These are phyloP conservation scores for Quercus suber DNA, from an alignment of 306 rosid genomes.

Conservation along the genomic window DNA sequence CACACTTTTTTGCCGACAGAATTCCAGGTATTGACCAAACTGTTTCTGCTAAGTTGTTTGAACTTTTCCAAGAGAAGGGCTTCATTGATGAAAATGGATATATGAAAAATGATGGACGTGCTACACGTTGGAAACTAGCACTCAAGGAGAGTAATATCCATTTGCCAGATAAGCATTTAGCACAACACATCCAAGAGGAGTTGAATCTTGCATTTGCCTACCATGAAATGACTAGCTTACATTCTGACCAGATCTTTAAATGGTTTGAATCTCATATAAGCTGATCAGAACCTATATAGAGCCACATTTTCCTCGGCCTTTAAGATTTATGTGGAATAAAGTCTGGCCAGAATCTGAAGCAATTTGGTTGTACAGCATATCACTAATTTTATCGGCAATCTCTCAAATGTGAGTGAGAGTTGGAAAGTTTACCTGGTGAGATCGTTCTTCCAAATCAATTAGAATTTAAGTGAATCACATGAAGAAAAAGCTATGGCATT, in stretches of 20 bases:
- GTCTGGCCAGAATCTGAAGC: conserved; percentile 11
- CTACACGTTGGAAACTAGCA: conserved; percentile 55
- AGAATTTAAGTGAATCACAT: conserved; percentile 13
- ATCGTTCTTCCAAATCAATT: conserved; percentile 4
- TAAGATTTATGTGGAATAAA: neutral
- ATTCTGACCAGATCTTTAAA: conserved; percentile 59
- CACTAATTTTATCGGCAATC: neutral
- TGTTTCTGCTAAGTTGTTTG: conserved; percentile 57
- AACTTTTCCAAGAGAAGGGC: conserved; percentile 55
- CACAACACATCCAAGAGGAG: conserved; percentile 79
- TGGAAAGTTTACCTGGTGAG: conserved; percentile 6
- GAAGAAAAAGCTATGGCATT: conserved; percentile 1
- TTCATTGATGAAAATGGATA: conserved; percentile 70
- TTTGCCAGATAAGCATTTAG: conserved; percentile 36
- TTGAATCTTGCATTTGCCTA: conserved; percentile 83
- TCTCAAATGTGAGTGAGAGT: conserved; percentile 1
- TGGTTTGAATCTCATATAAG: conserved; percentile 76
- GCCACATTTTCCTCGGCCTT: neutral
- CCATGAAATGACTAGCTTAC: conserved; percentile 86
- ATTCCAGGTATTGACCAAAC: conserved; percentile 63
- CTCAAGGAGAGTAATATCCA: conserved; percentile 40
- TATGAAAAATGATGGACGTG: conserved; percentile 79
- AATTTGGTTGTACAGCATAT: neutral
- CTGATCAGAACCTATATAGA: conserved; percentile 16
- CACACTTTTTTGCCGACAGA: conserved; percentile 58